phyloP scores from a whole-genome alignment of 2,329 filamentous ascomycete genomes.

The Ambrosiella cleistominuta region DNA sequence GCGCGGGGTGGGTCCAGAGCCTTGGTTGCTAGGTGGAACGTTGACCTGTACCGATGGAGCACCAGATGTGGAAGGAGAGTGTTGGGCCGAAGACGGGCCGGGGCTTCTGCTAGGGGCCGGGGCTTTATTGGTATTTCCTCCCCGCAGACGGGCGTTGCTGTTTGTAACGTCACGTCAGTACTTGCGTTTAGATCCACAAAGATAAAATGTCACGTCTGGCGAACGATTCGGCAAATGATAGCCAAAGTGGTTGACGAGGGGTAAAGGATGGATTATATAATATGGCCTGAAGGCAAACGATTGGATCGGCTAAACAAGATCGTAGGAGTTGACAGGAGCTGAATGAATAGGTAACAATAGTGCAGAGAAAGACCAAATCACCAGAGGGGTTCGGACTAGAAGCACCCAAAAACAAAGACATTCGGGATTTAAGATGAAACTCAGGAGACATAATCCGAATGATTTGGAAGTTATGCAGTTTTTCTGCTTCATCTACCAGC shows the following conservation, averaged over 20 bases:
- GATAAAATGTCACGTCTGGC: neutral
- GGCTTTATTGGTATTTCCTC: slow-evolving; percentile 22
- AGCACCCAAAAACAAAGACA: neutral
- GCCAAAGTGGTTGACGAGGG: neutral
- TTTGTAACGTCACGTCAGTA: slow-evolving; percentile 16
- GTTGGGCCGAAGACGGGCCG: slow-evolving; percentile 29
- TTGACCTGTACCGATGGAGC: slow-evolving; percentile 8
- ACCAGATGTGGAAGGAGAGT: slow-evolving; percentile 20
- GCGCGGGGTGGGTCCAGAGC: slow-evolving; percentile 19
- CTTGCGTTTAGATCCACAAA: neutral
- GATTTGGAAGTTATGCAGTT: slow-evolving; percentile 3
- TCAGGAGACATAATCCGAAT: slow-evolving; percentile 7
- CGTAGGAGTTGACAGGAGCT: no score
- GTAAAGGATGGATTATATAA: neutral
- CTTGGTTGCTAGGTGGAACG: slow-evolving; percentile 3
- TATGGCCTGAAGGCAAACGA: no score
- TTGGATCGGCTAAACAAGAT: no score
- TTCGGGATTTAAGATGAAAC: slow-evolving; percentile 2
- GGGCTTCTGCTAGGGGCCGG: slow-evolving; percentile 36
- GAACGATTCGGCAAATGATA: neutral
- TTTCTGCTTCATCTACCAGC: slow-evolving; percentile 5
- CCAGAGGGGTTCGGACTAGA: neutral
- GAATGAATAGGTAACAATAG: neutral
- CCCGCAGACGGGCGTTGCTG: slow-evolving; percentile 16
- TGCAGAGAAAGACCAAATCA: no score